Evolutionary conservation across 257 asterid species (phyloP), one percentile per base, ranked within the genome.

Genomic region (Salvia hispanica): DNA sequence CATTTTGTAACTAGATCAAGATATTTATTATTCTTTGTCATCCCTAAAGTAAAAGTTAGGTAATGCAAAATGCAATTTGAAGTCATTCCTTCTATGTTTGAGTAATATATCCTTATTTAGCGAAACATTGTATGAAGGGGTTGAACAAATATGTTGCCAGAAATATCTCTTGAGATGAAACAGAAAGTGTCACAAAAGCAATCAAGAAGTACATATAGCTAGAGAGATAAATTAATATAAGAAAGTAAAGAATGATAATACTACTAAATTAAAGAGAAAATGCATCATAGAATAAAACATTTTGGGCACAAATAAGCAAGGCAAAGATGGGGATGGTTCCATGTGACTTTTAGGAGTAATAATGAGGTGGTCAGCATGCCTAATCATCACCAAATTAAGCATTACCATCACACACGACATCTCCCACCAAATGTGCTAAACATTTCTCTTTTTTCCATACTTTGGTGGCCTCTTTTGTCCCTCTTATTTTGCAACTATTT

Each of bases 311-410:
- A 1, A 42, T 36, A 55, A 40, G 31, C 6, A 34, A 50, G 25
- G 53, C 58, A 57, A 62, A 67, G 46, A 62, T 60, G 31, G 64
- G 43, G 42, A 42, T 33, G 74, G 64, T 73, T 69, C 14, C 73
- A 65, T 66, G 65, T 70, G 71, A 34, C 68, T 54, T 78, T 71
- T 74, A 13, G 75, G 66, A 37, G 25, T 62, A 71, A 74, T 72
- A 48, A 79, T 79, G 78, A 67, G 75, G 72, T 43, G 42, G 74
- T 66, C 66, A 57, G 80, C 83, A 79, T 79, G 83, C 83, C 76
- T 79, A 79, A 74, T 79, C 80, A 79, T 79, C 36, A 67, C 77
- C 78, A 79, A 66, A 75, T 78, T 66, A 67, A 74, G 70, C 75
- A 71, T 71, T 71, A 57, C 10, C 10, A 65, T 65, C 57, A 71